A percentile compares a stretch with the other conserved stretches of the same genome.
These are phyloP conservation scores for Suillus plorans DNA, from an alignment of 768 basidiomycete genomes.

Conservation along the genomic window DNA sequence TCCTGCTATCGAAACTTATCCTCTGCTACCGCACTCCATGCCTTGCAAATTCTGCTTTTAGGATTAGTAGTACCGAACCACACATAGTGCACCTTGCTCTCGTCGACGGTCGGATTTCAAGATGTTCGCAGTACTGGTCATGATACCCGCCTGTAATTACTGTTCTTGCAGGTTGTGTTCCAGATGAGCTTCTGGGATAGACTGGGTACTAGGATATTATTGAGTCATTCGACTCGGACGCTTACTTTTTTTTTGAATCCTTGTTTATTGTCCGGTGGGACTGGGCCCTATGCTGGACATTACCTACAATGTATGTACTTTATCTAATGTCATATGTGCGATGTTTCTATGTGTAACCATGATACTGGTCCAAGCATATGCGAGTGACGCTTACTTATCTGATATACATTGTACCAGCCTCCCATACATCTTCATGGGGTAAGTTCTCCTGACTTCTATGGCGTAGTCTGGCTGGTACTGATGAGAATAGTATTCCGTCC, in stretches of 20 bases:
- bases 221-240: background rate
- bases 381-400: background rate
- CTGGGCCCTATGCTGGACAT: no score
- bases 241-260: no score
- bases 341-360: no score
- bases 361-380: no score
- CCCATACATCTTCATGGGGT: constrained; percentile 47
- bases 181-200: background rate
- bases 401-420: constrained; percentile 24
- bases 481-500: constrained; percentile 39
- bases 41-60: background rate
- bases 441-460: constrained; percentile 11
- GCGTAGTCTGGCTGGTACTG: background rate
- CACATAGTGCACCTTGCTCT: background rate
- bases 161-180: background rate
- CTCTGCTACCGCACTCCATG: background rate
- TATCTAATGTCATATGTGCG: no score
- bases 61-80: background rate
- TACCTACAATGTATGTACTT: no score
- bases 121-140: background rate
- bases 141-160: background rate
- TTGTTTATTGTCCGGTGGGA: no score
- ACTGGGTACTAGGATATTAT: background rate
- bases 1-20: background rate
- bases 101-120: background rate